Conservation (phyloP, 75 land plant species). For the Pinus albicaulis region DNA sequence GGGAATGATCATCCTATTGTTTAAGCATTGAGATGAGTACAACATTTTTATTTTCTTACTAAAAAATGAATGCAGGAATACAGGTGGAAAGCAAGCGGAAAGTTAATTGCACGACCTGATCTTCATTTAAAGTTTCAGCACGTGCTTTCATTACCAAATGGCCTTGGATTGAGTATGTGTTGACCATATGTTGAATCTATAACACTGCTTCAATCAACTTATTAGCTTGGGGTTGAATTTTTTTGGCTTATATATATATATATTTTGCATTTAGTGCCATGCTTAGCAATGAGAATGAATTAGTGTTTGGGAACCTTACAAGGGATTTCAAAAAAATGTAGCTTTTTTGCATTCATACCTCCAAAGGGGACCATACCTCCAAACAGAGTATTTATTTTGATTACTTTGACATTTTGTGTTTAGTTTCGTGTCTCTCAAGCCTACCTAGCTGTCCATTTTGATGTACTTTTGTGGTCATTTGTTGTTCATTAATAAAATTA, state of each 20-base stretch:
- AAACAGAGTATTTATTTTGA: background rate
- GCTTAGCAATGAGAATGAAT: background rate
- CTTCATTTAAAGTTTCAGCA: constrained; percentile 19
- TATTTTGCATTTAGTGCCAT: background rate
- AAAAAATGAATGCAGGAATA: constrained; percentile 21
- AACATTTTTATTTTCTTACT: background rate
- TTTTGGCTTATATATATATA: background rate
- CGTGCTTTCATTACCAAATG: constrained; percentile 24
- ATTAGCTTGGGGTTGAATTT: background rate
- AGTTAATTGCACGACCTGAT: constrained; percentile 13
- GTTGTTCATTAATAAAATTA: background rate
- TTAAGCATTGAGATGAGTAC: no score
- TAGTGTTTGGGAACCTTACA: background rate
- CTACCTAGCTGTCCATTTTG: background rate
- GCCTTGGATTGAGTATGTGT: constrained; percentile 22
- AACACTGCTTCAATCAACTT: background rate
- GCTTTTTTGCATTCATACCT: background rate
- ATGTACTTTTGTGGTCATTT: background rate
- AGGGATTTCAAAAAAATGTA: background rate
- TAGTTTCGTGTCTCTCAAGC: background rate
- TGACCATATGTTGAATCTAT: background rate
- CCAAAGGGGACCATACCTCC: background rate
- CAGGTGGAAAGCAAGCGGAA: constrained; percentile 30
- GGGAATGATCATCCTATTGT: no score
- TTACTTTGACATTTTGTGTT: background rate